Conservation (phyloP, 768 basidiomycete species). For the Sarcodon sp. region DNA sequence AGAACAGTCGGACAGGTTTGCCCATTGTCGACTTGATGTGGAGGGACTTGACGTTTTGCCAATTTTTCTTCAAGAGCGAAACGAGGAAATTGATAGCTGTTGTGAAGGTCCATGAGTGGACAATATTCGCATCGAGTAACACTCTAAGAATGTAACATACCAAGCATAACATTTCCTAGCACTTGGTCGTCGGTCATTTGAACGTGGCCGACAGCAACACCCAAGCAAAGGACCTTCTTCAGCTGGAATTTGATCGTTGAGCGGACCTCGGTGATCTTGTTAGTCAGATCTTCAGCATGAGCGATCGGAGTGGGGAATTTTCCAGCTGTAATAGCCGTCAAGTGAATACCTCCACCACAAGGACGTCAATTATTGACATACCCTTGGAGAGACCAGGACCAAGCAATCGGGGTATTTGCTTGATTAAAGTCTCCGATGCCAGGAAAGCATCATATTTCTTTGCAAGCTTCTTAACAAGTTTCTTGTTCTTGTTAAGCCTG, state of each 20-base stretch:
- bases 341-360: neutral
- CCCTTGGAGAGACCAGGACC: conserved; percentile 99
- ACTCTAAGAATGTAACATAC: conserved; percentile 32
- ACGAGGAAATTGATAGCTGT: conserved; percentile 99
- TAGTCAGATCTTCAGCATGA: conserved; percentile 77
- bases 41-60: conserved; percentile 98
- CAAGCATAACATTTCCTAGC: conserved; percentile 93
- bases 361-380: conserved; percentile 17
- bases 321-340: conserved; percentile 46
- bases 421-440: conserved; percentile 93
- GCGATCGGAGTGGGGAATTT: conserved; percentile 98
- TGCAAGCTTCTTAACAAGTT: conserved; percentile 99
- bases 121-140: neutral
- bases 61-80: conserved; percentile 98
- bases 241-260: conserved; percentile 99
- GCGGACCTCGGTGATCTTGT: conserved; percentile 90
- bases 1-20: conserved; percentile 94
- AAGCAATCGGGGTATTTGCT: conserved; percentile 98
- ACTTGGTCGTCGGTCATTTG: conserved; percentile 98
- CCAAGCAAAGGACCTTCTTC: conserved; percentile 97
- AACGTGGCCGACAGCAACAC: conserved; percentile 96
- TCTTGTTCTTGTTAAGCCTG: conserved; percentile 99
- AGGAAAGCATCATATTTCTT: conserved; percentile 99
- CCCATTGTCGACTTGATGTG: conserved; percentile 99
- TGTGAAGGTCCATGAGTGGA: conserved; percentile 2